Conservation (phyloP, 2,329 filamentous ascomycete species). For the Cladosporium sp. region DNA sequence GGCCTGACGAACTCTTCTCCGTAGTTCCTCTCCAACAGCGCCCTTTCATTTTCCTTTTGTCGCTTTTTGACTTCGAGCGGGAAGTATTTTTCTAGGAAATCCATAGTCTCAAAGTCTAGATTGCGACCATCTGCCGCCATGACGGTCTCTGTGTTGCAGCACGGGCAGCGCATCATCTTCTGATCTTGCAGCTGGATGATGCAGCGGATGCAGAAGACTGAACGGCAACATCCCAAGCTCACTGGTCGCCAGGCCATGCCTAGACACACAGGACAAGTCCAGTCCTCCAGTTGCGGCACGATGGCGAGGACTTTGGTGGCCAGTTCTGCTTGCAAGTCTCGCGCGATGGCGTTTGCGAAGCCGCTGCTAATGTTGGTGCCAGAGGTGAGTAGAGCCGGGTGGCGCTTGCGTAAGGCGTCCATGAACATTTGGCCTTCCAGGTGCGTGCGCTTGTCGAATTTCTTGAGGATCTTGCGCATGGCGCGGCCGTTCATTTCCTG, state of each 20-base stretch:
- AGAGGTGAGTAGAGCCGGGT: slow-evolving; percentile 29
- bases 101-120: slow-evolving; percentile 67
- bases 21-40: slow-evolving; percentile 55
- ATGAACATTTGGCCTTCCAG: slow-evolving; percentile 53
- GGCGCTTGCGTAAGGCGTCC: slow-evolving; percentile 27
- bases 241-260: slow-evolving; percentile 79
- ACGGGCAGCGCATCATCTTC: slow-evolving; percentile 67
- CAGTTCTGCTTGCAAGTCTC: slow-evolving; percentile 73
- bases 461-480: slow-evolving; percentile 82
- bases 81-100: slow-evolving; percentile 74
- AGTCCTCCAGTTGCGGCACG: slow-evolving; percentile 82
- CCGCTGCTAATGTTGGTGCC: slow-evolving; percentile 57
- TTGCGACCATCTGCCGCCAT: slow-evolving; percentile 67
- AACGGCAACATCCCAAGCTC: slow-evolving; percentile 67
- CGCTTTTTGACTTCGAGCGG: slow-evolving; percentile 67
- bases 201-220: slow-evolving; percentile 82
- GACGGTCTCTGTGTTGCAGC: slow-evolving; percentile 73
- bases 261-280: slow-evolving; percentile 78
- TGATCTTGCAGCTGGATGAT: slow-evolving; percentile 76
- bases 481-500: slow-evolving; percentile 80
- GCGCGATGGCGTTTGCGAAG: slow-evolving; percentile 68
- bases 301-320: slow-evolving; percentile 69
- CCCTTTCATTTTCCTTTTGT: slow-evolving; percentile 68
- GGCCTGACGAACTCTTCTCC: slow-evolving; percentile 38
- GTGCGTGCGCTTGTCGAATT: slow-evolving; percentile 85